phyloP scores from a whole-genome alignment of 2,329 filamentous ascomycete genomes.

The Ampelomyces quisqualis region DNA sequence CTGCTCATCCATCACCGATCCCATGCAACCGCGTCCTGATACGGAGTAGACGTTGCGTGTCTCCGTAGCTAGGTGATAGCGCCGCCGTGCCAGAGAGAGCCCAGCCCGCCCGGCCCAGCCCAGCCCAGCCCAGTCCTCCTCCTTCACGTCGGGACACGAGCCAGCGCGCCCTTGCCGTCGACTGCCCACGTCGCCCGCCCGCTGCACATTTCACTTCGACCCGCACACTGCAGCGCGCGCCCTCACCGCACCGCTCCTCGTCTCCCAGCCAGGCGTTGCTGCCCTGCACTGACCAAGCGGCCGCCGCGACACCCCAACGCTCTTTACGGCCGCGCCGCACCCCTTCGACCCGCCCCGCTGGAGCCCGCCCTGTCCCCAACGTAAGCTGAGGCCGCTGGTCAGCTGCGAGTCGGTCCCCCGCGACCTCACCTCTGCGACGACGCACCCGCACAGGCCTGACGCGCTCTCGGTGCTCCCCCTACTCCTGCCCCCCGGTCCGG shows the following conservation, averaged over 20 bases:
- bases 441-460: conserved; percentile 13
- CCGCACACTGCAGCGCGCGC: conserved; percentile 8
- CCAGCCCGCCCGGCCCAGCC: background rate
- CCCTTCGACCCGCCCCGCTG: conserved; percentile 17
- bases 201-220: no score
- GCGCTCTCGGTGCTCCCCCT: conserved; percentile 6
- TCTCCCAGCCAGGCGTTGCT: no score
- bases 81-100: background rate
- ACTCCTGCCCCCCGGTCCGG: conserved; percentile 4
- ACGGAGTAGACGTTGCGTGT: conserved; percentile 16
- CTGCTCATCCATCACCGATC: conserved; percentile 22
- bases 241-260: conserved; percentile 1
- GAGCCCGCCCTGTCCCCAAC: conserved; percentile 13
- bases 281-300: background rate
- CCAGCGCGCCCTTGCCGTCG: conserved; percentile 10
- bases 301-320: conserved; percentile 4
- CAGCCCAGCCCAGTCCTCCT: conserved; percentile 5
- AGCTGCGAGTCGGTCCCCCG: conserved; percentile 22
- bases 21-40: conserved; percentile 23
- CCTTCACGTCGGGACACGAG: conserved; percentile 36
- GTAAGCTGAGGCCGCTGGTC: conserved; percentile 22
- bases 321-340: conserved; percentile 13
- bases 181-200: no score
- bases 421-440: conserved; percentile 20
- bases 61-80: conserved; percentile 17